Percentiles rank a stretch among this genome's conserved stretches.
phyloP scores from a whole-genome alignment of 495 filamentous ascomycete genomes.

The Lasiosphaeriaceae sp. region DNA sequence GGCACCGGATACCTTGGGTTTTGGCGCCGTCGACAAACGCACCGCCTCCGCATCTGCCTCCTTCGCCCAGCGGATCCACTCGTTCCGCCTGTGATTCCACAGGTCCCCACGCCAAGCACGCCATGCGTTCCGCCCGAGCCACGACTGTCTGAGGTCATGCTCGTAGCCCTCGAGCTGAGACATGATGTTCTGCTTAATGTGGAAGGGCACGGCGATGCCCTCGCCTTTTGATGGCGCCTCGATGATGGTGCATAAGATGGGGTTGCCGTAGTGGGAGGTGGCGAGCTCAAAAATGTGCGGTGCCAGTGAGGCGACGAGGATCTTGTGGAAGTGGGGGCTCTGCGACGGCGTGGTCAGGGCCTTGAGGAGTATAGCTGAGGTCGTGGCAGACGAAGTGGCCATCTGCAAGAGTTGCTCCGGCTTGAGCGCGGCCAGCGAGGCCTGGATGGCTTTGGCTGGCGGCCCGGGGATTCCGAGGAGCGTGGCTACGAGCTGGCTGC shows the following conservation, averaged over 20 bases:
- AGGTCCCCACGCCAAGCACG: slow-evolving; percentile 88
- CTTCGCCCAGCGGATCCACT: slow-evolving; percentile 71
- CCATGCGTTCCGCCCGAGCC: slow-evolving; percentile 80
- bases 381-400: slow-evolving; percentile 34
- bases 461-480: slow-evolving; percentile 41
- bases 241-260: slow-evolving; percentile 77
- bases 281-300: slow-evolving; percentile 61
- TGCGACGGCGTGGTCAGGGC: slow-evolving; percentile 57
- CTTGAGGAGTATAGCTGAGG: slow-evolving; percentile 66
- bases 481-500: slow-evolving; percentile 37
- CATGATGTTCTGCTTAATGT: slow-evolving; percentile 51
- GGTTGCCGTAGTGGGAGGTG: slow-evolving; percentile 65
- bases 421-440: slow-evolving; percentile 36
- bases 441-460: slow-evolving; percentile 38
- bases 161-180: slow-evolving; percentile 49
- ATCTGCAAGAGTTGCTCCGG: slow-evolving; percentile 34
- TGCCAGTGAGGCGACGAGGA: slow-evolving; percentile 43
- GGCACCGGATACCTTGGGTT: slow-evolving; percentile 6
- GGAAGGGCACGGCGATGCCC: slow-evolving; percentile 44
- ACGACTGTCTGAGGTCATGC: slow-evolving; percentile 63
- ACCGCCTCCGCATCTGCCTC: slow-evolving; percentile 36
- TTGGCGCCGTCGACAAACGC: slow-evolving; percentile 23
- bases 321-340: slow-evolving; percentile 52
- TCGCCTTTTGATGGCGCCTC: slow-evolving; percentile 48
- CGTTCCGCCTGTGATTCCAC: slow-evolving; percentile 56